Evolutionary conservation across 257 asterid genomes (phyloP).

Genomic region (Jaltomata sinuosa): DNA sequence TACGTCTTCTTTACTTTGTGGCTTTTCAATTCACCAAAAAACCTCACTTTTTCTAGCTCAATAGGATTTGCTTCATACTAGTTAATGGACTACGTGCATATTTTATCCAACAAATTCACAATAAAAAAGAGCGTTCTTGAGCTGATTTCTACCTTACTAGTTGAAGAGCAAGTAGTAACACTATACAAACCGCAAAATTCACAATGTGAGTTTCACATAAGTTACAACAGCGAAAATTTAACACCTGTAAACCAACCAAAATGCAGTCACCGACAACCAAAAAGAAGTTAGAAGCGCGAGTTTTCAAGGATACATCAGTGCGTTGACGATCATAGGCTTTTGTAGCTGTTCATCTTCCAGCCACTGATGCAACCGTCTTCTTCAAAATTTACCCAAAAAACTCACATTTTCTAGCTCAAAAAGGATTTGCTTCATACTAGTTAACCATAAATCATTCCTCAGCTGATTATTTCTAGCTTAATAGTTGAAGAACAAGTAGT

Average conservation of each 20-base stretch:
- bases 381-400: neutral
- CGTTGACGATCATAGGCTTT: constrained; percentile 31
- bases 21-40: neutral
- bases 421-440: neutral
- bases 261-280: constrained; percentile 19
- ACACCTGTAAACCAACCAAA: constrained; percentile 32
- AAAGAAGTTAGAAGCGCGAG: too few relatives aligned
- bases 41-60: neutral
- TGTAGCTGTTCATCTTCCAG: neutral
- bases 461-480: neutral
- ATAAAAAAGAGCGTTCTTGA: neutral
- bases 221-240: neutral
- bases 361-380: too few relatives aligned
- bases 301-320: constrained; percentile 16
- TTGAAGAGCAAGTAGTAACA: neutral
- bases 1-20: neutral
- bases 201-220: neutral
- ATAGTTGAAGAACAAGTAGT: neutral
- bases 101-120: neutral
- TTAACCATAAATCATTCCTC: neutral
- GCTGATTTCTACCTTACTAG: neutral
- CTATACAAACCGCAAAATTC: neutral
- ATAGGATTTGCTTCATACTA: neutral
- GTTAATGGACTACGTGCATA: neutral
- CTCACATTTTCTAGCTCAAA: neutral